Evolutionary conservation across 2,329 filamentous ascomycete species (phyloP), one percentile per base, ranked within the genome.

Genomic region (Ophiocordyceps camponoti-saundersi): DNA sequence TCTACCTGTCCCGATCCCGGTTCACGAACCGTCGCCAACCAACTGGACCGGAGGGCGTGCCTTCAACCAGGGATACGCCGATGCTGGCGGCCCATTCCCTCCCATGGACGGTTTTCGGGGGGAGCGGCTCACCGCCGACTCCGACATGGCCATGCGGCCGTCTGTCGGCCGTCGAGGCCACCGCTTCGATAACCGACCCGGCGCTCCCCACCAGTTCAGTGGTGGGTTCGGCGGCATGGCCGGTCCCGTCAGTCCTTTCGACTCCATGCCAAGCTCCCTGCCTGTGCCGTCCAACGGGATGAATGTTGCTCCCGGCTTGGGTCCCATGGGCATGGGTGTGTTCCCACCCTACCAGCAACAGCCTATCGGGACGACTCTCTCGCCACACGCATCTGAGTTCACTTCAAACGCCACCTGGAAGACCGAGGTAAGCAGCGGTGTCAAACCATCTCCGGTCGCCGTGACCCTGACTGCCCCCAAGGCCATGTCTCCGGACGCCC

Each of bases 381-480:
- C 83, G 18, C 81, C 83, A 13, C 78, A 84, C 53, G 83, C 82
- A 23, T 80, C 76, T 5, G 83, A 88, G 57, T 88, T 88, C 54
- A 85, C 78, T 13, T 74, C 78, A 4, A 65, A 66, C 23, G 62
- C 58, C 46, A 59, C 57, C 42, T 81, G 69, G 80, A 78, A 77
- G 58, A 65, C 61, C 53, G 72, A 79, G 65, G 72, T 72, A 59
- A 58, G 65, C 59, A 44, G 32, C 20, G n/a, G 5, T 20, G 32
- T 15, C 6, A 42, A 22, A 23, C 16, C 13, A 18, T 22, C 16
- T 10, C 3, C 13, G 13, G 16, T n/a, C 22, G 26, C 23, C 18
- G 11, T n/a, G 36, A n/a, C 21, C 21, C 50, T 59, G 49, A 55
- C 47, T 6, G 44, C 18, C 47, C 49, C 45, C 53, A 52, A 77